Evolutionary conservation across 192 early-diverging fungal genomes (phyloP), one percentile per base, ranked within the genome.

Genomic region (Coemansia sp.): DNA sequence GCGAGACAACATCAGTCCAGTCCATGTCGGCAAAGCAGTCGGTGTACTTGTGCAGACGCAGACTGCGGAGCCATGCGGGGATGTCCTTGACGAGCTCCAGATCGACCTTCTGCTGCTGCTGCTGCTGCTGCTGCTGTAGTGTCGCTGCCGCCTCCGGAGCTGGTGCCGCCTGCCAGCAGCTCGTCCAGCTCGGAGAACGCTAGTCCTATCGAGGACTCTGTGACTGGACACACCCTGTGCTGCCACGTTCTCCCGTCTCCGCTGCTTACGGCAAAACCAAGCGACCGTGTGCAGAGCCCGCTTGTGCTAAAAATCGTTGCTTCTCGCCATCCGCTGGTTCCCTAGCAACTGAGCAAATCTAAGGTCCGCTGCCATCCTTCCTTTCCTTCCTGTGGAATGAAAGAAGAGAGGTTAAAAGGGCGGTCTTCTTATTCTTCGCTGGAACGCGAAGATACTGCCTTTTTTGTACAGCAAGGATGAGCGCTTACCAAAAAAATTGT

Each of bases 1-100:
- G 72, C 56, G 90, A 87, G 48, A 99, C 89, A 66, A 99, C 92
- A 39, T 93, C 89, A 57, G 89, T 87, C 95, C 95, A 99, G 61
- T 89, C 81, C 86, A 91, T 89, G 14, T 85, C 85, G 25, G 94
- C 89, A 86, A 99, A 96, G 45, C 94, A 88, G 17, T 86, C 64
- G 22, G 91, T 94, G 84, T 99, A 99, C 83, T 99, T 99, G 86
- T 99, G 97, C 69, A 99, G 84, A 37, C 97, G 91, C 56, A 98
- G 85, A 63, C 88, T 89, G 50, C 95, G 81, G 67, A 99, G 86
- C 97, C 97, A 99, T 50, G 88, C 86, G 10, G 95, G 93, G 74
- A 96, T 93, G 84, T 99, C 97, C 86, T 70, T 60, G 12, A 85
- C 67, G 17, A 81, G 75, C 20, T 60, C 32, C 42, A 76, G 48